These are phyloP conservation scores for Candida methanosorbosa DNA, from an alignment of 805 yeast genomes.

Conservation along the genomic window DNA sequence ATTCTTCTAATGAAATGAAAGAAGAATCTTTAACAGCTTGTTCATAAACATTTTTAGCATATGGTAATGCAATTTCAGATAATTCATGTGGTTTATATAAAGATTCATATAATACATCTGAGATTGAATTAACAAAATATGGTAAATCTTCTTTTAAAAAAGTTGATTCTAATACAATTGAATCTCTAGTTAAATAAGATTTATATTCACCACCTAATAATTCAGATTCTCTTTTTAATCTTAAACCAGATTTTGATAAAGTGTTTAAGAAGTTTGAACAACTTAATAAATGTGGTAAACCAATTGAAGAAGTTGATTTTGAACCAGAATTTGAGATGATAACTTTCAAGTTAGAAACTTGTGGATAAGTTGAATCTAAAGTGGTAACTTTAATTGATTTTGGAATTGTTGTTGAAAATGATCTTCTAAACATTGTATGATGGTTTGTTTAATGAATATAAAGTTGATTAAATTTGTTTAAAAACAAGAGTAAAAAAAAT, in stretches of 20 bases:
- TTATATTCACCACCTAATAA: slow-evolving; percentile 78
- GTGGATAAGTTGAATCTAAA: no score
- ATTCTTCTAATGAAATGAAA: slow-evolving; percentile 68
- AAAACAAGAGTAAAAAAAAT: no score
- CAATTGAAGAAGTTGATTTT: slow-evolving; percentile 55
- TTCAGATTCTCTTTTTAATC: slow-evolving; percentile 92
- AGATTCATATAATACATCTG: slow-evolving; percentile 62
- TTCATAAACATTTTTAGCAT: slow-evolving; percentile 49
- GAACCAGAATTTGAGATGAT: slow-evolving; percentile 81
- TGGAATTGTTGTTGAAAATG: slow-evolving; percentile 29
- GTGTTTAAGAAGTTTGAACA: slow-evolving; percentile 83
- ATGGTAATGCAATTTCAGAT: slow-evolving; percentile 73
- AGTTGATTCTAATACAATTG: slow-evolving; percentile 67
- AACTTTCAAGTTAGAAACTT: slow-evolving; percentile 69
- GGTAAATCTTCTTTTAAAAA: slow-evolving; percentile 88
- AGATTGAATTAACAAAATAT: slow-evolving; percentile 80
- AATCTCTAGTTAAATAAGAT: slow-evolving; percentile 73
- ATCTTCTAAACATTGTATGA: neutral
- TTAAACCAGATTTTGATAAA: slow-evolving; percentile 73
- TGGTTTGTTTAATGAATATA: no score
- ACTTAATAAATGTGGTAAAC: slow-evolving; percentile 78
- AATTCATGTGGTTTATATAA: slow-evolving; percentile 79
- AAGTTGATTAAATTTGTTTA: no score
- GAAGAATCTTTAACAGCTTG: slow-evolving; percentile 40
- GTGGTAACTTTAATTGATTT: slow-evolving; percentile 37